phyloP scores from a whole-genome alignment of 2,329 filamentous ascomycete species.

The Pseudopyricularia javanii region DNA sequence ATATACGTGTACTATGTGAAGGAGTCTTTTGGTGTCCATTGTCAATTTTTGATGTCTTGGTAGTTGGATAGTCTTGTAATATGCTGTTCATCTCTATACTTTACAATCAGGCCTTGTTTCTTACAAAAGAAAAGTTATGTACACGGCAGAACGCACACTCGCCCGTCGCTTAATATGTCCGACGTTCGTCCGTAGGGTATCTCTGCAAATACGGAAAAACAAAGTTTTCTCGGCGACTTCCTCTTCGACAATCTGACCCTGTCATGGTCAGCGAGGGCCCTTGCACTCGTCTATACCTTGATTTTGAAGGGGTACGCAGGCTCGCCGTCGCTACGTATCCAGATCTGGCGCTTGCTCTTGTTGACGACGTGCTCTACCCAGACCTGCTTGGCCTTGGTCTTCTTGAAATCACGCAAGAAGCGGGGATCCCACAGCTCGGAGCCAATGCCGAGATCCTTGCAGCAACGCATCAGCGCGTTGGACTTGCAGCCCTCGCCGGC shows the following conservation, averaged over 20 bases:
- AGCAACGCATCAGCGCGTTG: slow-evolving; percentile 95
- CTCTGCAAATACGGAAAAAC: not conserved
- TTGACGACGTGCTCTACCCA: slow-evolving; percentile 81
- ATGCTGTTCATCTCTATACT: not conserved
- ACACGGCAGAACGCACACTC: not conserved
- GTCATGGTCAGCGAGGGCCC: too few relatives aligned
- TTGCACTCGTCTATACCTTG: not conserved
- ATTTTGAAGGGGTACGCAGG: slow-evolving; percentile 49
- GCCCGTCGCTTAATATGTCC: not conserved
- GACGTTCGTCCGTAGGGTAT: not conserved
- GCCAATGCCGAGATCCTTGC: slow-evolving; percentile 91
- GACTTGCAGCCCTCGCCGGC: slow-evolving; percentile 96
- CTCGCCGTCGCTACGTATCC: slow-evolving; percentile 71
- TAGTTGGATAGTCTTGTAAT: too few relatives aligned
- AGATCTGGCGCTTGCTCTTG: slow-evolving; percentile 85
- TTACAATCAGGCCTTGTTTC: not conserved
- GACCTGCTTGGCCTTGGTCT: slow-evolving; percentile 59
- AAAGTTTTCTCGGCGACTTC: too few relatives aligned
- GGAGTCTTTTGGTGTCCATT: too few relatives aligned
- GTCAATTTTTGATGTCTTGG: too few relatives aligned
- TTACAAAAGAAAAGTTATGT: not conserved
- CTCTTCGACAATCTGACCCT: too few relatives aligned
- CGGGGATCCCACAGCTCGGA: slow-evolving; percentile 94
- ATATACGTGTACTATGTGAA: too few relatives aligned
- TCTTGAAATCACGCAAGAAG: slow-evolving; percentile 76